Base-by-base conservation (phyloP, 1,284 basidiomycete species). In the Ceraceosorus guamensis region DNA sequence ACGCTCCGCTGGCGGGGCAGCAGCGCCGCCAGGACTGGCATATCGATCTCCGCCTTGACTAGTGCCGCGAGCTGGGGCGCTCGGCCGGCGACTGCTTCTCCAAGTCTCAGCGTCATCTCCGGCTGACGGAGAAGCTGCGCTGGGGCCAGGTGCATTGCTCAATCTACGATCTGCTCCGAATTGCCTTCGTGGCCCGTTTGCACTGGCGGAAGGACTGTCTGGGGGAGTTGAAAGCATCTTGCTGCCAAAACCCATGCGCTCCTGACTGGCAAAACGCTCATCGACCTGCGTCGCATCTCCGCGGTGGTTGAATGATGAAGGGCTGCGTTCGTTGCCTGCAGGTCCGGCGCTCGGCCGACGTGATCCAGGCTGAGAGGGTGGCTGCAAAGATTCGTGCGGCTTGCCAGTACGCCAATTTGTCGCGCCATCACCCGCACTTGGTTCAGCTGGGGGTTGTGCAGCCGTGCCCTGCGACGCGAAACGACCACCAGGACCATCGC, bases 351-450 rank as follows among this genome's bases (percentile, higher is more conserved):
- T 11, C 8, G 52, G 34, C 14, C 52, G 16, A 32, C 56, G 44
- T 10, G 62, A 62, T n/a, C n/a, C 33, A 8, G 37, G 59, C 34
- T 13, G 48, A 54, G 46, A 58, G 53, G 30, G 58, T n/a, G n/a
- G n/a, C n/a, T n/a, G n/a, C n/a, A n/a, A n/a, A 54, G 49, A 57
- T 52, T 67, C 62, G 46, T 66, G 62, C 14, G 73, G 70, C 58
- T 74, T 74, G 37, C 73, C 72, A 6, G 73, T 74, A 39, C 73
- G 56, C 73, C 73, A 76, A 60, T 73, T 61, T 16, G 63, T 64
- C 13, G 72, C 69, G 13, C 56, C 58, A 44, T 75, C 72, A 33
- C 69, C 64, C 31, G 56, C 59, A 56, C 65, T 65, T 31, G 72
- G 72, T 53, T 75, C 72, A 16, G 53, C 41, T 10, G 61, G 56